Evolutionary conservation across 306 rosid genomes (phyloP).

Genomic region (Cicer bijugum): DNA sequence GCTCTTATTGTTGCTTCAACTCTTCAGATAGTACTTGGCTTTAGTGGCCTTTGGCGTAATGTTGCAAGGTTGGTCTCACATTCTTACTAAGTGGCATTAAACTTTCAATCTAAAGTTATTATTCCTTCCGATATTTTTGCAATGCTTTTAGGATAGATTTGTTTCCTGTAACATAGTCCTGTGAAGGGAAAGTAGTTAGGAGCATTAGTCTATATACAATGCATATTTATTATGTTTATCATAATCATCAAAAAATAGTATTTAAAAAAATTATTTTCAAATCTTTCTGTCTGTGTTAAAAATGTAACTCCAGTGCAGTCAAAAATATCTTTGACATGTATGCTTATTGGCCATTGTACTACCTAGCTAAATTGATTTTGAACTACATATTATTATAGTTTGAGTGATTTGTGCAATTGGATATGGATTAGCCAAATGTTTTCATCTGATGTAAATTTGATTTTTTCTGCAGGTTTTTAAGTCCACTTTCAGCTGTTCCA

Average conservation of each 20-base stretch:
- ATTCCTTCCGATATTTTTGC: neutral
- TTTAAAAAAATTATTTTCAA: neutral
- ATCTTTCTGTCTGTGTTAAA: constrained; percentile 12
- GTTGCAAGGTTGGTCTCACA: constrained; percentile 76
- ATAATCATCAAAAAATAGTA: neutral
- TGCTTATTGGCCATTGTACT: constrained; percentile 32
- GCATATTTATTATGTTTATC: neutral
- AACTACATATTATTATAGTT: constrained; percentile 17
- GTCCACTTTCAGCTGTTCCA: constrained; percentile 93
- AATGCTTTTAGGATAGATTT: neutral
- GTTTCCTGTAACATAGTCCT: neutral
- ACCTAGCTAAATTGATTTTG: constrained; percentile 36
- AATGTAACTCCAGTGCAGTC: constrained; percentile 14
- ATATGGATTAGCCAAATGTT: constrained; percentile 26
- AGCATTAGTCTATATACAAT: constrained; percentile 4
- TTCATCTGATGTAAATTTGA: constrained; percentile 29
- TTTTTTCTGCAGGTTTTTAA: constrained; percentile 73
- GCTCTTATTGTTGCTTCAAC: constrained; percentile 95
- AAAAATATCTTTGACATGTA: constrained; percentile 11
- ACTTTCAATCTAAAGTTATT: constrained; percentile 3
- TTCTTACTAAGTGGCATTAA: constrained; percentile 30
- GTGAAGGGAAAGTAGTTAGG: neutral
- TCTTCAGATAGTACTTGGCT: constrained; percentile 97
- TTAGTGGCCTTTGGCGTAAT: constrained; percentile 99
- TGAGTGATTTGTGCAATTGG: constrained; percentile 27